Evolutionary conservation across 2,329 filamentous ascomycete genomes (phyloP).

Genomic region (Alternaria sp.): DNA sequence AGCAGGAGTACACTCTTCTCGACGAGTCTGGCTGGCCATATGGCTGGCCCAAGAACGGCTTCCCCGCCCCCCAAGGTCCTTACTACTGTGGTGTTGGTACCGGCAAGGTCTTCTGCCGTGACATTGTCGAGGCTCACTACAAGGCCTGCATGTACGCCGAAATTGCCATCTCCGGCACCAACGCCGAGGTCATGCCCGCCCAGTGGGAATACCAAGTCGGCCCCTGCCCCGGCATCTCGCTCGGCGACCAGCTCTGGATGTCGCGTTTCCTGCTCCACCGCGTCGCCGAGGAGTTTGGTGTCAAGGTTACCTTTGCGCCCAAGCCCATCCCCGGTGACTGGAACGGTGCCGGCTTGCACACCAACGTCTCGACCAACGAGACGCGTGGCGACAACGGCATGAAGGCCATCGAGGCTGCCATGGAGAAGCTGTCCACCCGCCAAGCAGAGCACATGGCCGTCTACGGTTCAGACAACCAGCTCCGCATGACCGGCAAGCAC

Average conservation of each 20-base stretch:
- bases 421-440: conserved; percentile 61
- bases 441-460: conserved; percentile 75
- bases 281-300: conserved; percentile 95
- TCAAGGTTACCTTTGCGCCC: conserved; percentile 92
- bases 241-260: conserved; percentile 97
- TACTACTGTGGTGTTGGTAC: conserved; percentile 99
- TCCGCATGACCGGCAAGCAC: conserved; percentile 89
- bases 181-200: conserved; percentile 97
- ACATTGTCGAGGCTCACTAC: conserved; percentile 96
- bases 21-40: conserved; percentile 87
- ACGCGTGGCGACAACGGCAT: conserved; percentile 94
- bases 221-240: conserved; percentile 82
- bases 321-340: conserved; percentile 96
- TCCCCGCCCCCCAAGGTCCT: conserved; percentile 89
- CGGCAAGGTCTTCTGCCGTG: conserved; percentile 96
- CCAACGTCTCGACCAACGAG: conserved; percentile 88
- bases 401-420: conserved; percentile 88
- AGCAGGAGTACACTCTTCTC: conserved; percentile 96
- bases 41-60: conserved; percentile 88
- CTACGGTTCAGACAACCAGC: conserved; percentile 95
- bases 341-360: conserved; percentile 95
- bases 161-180: conserved; percentile 96
- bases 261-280: conserved; percentile 88
- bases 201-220: conserved; percentile 99
- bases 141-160: conserved; percentile 87